Base-by-base conservation (phyloP, 257 asterid species). In the Lantana camara region DNA sequence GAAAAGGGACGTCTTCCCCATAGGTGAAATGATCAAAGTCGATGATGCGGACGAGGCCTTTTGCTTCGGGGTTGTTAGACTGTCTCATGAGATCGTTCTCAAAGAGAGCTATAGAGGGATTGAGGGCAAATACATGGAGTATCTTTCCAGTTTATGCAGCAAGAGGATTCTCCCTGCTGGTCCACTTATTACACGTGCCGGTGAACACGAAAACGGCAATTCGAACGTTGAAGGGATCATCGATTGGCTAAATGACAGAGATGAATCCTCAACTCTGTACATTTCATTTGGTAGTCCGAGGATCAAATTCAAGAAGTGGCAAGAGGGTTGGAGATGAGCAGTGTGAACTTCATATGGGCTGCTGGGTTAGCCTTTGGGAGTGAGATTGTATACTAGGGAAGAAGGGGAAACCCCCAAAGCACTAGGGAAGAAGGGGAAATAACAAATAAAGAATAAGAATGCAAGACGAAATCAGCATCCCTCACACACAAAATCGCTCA, bases 231-330 rank as follows among this genome's bases (percentile, higher is more conserved):
- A 47, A 1, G 72, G 58, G 34, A 69, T 79, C 56, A 14, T 82
- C 51, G 3, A 63, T 3, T 79, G 88, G 85, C 60, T 82, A 4
- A 15, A 59, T 41, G 10, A 30, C 20, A 76, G 63, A 52, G 58
- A 32, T 10, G 7, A n/a, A 0, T 14, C 40, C 10, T 82, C 88
- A 0, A 66, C 74, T 58, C 27, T 82, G 12, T 82, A 74, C 63
- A 67, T 77, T 15, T 74, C 85, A 0, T 79, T 79, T 57, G 88
- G 85, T 20, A 79, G 88, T 57, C 75, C 13, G 54, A 62, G 65
- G 65, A 71, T 17, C 83, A 82, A 45, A 76, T 71, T 1, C 27
- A 16, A 40, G 85, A 74, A 40, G 21, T 78, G 16, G 78, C 78
- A 17, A 61, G 63, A 15, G 75, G 80, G 63, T 58, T 81, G 58